Percentiles rank a stretch among this genome's conserved stretches.
Evolutionary conservation across 2,329 filamentous ascomycete species (phyloP).

Genomic region (Pseudogymnoascus sp.): DNA sequence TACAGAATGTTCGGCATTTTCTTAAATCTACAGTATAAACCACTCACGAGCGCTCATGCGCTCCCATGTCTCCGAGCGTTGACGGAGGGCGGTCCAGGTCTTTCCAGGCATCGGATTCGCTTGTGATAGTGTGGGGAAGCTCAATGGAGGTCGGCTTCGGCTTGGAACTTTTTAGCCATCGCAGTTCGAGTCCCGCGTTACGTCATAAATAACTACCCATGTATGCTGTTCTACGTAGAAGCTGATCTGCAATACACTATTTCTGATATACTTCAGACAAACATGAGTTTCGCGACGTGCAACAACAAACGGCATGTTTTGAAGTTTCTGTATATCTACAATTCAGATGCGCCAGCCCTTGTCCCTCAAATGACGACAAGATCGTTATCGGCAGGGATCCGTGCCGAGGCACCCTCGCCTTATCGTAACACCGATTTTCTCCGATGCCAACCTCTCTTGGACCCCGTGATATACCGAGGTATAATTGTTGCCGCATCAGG

Average conservation of each 20-base stretch:
- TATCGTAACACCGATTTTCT: slow-evolving; percentile 1
- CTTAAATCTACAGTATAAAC: neutral
- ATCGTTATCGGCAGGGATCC: slow-evolving; percentile 5
- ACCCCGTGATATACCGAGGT: slow-evolving; percentile 4
- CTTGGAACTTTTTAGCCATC: neutral
- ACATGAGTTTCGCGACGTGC: neutral
- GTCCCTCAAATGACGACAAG: neutral
- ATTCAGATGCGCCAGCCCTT: neutral
- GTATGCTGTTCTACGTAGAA: neutral
- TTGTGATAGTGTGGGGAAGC: slow-evolving; percentile 11
- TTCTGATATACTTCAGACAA: neutral
- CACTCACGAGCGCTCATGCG: neutral
- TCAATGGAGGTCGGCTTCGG: slow-evolving; percentile 5
- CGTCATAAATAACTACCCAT: neutral
- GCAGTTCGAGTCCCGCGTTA: neutral
- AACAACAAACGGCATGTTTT: neutral
- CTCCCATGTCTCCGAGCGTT: slow-evolving; percentile 5
- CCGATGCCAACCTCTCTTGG: neutral
- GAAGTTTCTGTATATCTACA: neutral
- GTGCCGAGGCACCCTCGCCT: neutral
- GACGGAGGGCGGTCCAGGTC: slow-evolving; percentile 6
- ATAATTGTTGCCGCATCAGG: neutral
- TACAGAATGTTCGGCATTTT: neutral
- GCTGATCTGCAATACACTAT: neutral
- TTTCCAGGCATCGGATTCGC: slow-evolving; percentile 6